These are phyloP conservation scores for Pyrenochaeta sp. DNA, from an alignment of 2,329 filamentous ascomycete genomes.

Conservation along the genomic window DNA sequence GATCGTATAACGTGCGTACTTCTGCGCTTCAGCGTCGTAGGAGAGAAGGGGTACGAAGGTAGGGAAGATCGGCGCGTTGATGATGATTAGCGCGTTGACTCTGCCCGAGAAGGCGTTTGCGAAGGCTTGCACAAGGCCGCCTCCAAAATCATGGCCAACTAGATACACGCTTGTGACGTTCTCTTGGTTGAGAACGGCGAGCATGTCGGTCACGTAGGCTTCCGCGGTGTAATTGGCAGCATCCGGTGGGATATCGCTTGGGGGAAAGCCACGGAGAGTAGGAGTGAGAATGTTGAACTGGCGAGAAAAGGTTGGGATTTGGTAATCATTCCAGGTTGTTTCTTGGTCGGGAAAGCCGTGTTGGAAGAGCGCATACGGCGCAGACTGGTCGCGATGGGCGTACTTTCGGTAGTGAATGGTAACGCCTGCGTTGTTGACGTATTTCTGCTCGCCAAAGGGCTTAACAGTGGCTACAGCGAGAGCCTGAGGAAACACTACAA, in stretches of 20 bases:
- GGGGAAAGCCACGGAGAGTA: constrained; percentile 10
- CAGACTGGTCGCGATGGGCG: too few species aligned
- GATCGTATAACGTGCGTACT: constrained; percentile 7
- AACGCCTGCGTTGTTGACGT: too few species aligned
- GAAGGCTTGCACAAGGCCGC: constrained; percentile 4
- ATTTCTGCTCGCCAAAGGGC: too few species aligned
- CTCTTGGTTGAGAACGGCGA: constrained; percentile 12
- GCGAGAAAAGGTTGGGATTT: constrained; percentile 4
- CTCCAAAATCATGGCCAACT: constrained; percentile 12
- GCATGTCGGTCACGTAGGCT: constrained; percentile 1
- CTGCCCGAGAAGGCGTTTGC: background rate
- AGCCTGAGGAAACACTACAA: too few species aligned
- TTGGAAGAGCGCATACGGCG: too few species aligned
- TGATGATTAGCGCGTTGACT: constrained; percentile 3
- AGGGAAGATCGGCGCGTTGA: constrained; percentile 5
- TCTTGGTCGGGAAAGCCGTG: constrained; percentile 13
- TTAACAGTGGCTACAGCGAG: too few species aligned
- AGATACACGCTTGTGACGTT: constrained; percentile 1
- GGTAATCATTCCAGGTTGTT: constrained; percentile 9
- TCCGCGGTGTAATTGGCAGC: constrained; percentile 2
- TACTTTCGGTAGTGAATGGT: too few species aligned
- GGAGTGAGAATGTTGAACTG: constrained; percentile 9
- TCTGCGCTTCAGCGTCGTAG: background rate
- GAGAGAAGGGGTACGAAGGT: constrained; percentile 4
- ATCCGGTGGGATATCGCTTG: constrained; percentile 5